Conservation (phyloP, 768 basidiomycete genomes). For the Tephrocybe sp. region DNA sequence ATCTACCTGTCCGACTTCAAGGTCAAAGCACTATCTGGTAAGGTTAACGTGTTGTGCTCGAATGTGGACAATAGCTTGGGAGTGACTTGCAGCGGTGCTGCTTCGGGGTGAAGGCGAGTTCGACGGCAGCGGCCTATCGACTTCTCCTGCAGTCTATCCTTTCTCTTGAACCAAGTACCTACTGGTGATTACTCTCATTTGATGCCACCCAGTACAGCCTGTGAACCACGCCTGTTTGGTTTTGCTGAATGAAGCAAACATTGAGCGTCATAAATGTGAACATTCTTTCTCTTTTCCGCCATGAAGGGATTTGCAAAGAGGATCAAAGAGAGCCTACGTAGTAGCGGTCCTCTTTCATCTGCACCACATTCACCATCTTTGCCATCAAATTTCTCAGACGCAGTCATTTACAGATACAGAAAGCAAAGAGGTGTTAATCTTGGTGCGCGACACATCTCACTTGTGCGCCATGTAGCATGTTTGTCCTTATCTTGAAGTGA, state of each 20-base stretch:
- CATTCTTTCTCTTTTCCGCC: too few relatives aligned
- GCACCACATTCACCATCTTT: not conserved
- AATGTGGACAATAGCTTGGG: constrained; percentile 23
- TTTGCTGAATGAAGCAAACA: too few relatives aligned
- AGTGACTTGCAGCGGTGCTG: constrained; percentile 24
- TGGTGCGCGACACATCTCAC: constrained; percentile 38
- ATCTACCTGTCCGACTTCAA: constrained; percentile 20
- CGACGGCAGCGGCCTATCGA: not conserved
- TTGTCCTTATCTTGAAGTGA: not conserved
- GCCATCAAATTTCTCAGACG: not conserved
- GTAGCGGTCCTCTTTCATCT: too few relatives aligned
- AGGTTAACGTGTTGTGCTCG: constrained; percentile 22
- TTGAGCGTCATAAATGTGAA: too few relatives aligned
- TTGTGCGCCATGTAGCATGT: too few relatives aligned
- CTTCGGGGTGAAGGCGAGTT: constrained; percentile 17
- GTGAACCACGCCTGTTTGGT: too few relatives aligned
- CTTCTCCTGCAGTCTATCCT: too few relatives aligned
- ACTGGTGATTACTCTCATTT: too few relatives aligned
- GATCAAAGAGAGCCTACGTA: too few relatives aligned
- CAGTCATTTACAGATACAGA: constrained; percentile 47
- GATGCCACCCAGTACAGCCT: too few relatives aligned
- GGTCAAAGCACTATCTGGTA: constrained; percentile 25
- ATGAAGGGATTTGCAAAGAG: too few relatives aligned
- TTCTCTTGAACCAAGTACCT: too few relatives aligned
- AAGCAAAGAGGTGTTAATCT: constrained; percentile 83